Conservation (phyloP, 352 stramenopile genomes). For the Pythium guiyangense region DNA sequence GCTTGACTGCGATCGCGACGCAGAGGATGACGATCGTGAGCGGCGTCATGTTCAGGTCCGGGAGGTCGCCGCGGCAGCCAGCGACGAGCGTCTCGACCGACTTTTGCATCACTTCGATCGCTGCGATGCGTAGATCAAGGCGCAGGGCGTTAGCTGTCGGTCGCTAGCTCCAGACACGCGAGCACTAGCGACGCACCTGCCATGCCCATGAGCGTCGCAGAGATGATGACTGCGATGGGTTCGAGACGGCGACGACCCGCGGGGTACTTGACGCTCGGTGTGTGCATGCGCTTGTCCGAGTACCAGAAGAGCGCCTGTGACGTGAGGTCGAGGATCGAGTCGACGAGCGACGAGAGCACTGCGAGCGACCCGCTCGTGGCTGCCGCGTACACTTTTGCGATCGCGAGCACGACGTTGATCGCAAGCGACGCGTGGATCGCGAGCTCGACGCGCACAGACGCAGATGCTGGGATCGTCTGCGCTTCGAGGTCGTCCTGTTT, state of each 20-base stretch:
- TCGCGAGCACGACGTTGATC: slow-evolving; percentile 69
- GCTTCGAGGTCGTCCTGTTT: slow-evolving; percentile 58
- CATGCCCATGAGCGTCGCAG: slow-evolving; percentile 96
- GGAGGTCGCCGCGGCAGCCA: slow-evolving; percentile 54
- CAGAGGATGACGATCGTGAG: slow-evolving; percentile 69
- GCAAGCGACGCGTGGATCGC: slow-evolving; percentile 66
- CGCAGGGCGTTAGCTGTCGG: neutral
- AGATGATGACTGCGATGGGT: slow-evolving; percentile 94
- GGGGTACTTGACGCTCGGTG: slow-evolving; percentile 90
- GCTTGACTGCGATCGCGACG: slow-evolving; percentile 75
- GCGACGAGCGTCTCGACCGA: slow-evolving; percentile 77
- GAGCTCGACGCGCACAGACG: slow-evolving; percentile 51
- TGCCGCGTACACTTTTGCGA: slow-evolving; percentile 72
- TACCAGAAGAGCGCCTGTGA: slow-evolving; percentile 93
- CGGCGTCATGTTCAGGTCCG: slow-evolving; percentile 61
- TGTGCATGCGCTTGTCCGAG: slow-evolving; percentile 91
- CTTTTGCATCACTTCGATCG: slow-evolving; percentile 94
- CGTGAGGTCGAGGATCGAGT: slow-evolving; percentile 94
- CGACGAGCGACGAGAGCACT: slow-evolving; percentile 92
- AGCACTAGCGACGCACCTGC: slow-evolving; percentile 41
- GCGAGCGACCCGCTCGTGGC: slow-evolving; percentile 88
- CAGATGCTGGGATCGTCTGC: slow-evolving; percentile 25
- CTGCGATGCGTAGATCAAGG: slow-evolving; percentile 11
- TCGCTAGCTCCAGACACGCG: neutral
- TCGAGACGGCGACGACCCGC: slow-evolving; percentile 91